A percentile compares a stretch with the other conserved stretches of the same genome.
Evolutionary conservation across 805 yeast species (phyloP).

Genomic region (Metahyphopichia silvanorum): DNA sequence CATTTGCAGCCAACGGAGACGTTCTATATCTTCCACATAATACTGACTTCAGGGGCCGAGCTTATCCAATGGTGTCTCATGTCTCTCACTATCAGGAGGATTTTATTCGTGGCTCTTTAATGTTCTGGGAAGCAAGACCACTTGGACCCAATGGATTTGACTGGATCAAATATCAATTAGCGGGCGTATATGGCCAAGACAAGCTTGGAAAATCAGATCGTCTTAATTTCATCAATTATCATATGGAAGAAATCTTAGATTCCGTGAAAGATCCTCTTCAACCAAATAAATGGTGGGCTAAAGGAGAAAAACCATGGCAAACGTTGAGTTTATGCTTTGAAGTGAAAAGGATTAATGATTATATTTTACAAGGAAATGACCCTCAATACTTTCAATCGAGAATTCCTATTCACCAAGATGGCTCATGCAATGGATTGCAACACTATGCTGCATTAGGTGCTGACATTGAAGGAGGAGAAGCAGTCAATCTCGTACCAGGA

Average conservation of each 20-base stretch:
- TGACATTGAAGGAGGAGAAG: slow-evolving; percentile 33
- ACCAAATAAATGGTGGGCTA: slow-evolving; percentile 31
- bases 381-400: slow-evolving; percentile 21
- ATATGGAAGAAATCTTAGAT: slow-evolving; percentile 17
- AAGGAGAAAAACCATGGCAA: slow-evolving; percentile 40
- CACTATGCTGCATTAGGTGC: slow-evolving; percentile 43
- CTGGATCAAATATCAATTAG: slow-evolving; percentile 40
- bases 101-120: slow-evolving; percentile 26
- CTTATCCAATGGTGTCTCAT: slow-evolving; percentile 35
- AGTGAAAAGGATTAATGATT: slow-evolving; percentile 15
- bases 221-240: slow-evolving; percentile 20
- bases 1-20: slow-evolving; percentile 30
- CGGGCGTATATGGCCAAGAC: slow-evolving; percentile 28
- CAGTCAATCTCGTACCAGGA: slow-evolving; percentile 33
- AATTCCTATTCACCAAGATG: slow-evolving; percentile 41
- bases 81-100: slow-evolving; percentile 37
- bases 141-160: slow-evolving; percentile 31
- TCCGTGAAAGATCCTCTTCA: slow-evolving; percentile 27
- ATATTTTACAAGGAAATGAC: slow-evolving; percentile 11
- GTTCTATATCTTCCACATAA: slow-evolving; percentile 34
- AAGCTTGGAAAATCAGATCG: slow-evolving; percentile 24
- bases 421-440: slow-evolving; percentile 45
- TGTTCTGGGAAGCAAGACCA: slow-evolving; percentile 36
- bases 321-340: slow-evolving; percentile 33
- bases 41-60: slow-evolving; percentile 40